These are phyloP conservation scores for Colletotrichum sp. DNA, from an alignment of 2,329 filamentous ascomycete species.

Conservation along the genomic window DNA sequence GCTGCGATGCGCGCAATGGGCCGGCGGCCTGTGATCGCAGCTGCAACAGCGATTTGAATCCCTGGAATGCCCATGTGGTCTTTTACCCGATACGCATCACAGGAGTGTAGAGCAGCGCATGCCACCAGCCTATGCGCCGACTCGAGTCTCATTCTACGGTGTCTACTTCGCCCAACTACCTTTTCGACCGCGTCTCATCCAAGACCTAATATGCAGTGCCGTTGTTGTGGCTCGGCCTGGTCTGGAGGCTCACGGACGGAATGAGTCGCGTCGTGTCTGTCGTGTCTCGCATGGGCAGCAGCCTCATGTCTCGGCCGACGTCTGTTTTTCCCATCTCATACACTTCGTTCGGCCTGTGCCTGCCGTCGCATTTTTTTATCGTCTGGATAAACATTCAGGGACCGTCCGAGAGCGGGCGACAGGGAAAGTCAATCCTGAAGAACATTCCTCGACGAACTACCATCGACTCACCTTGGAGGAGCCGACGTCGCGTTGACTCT, in stretches of 20 bases:
- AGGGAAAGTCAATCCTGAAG: background rate
- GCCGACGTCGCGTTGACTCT: background rate
- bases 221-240: slow-evolving; percentile 6
- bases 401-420: background rate
- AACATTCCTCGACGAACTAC: background rate
- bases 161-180: background rate
- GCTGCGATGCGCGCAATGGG: slow-evolving; percentile 1
- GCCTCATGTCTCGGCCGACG: slow-evolving; percentile 4
- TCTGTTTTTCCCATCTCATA: background rate
- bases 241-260: background rate
- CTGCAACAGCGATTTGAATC: background rate
- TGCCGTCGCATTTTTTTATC: background rate
- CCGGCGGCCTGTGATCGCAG: background rate
- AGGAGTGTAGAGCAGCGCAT: background rate
- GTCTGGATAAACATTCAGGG: background rate
- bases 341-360: background rate
- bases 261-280: slow-evolving; percentile 12
- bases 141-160: background rate
- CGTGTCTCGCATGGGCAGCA: background rate
- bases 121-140: background rate
- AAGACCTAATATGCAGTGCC: slow-evolving; percentile 13
- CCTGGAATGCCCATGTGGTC: slow-evolving; percentile 14
- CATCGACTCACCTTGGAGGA: background rate
- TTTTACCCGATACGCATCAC: slow-evolving; percentile 3
- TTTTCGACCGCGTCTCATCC: background rate